Evolutionary conservation across 768 basidiomycete genomes (phyloP), one percentile per base, ranked within the genome.

Genomic region (Trichaptum fuscoviolaceum): DNA sequence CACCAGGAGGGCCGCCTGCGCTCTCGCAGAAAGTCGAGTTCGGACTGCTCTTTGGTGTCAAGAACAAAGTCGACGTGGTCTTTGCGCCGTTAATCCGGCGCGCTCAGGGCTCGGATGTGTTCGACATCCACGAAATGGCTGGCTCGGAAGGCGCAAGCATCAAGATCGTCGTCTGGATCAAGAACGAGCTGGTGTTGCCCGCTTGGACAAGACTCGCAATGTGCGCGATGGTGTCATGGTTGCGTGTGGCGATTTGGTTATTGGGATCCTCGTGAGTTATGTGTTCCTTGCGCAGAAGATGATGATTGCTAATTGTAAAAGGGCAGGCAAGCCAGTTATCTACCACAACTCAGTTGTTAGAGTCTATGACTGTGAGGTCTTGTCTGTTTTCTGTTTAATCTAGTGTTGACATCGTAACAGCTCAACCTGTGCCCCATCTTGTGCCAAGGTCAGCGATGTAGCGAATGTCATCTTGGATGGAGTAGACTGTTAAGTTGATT

Each of bases 271-370:
- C n/a, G 95, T 97, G 58, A 92, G 91, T 73, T 97, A 99, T 75
- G 97, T 99, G 59, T 99, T 99, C 85, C 83, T 99, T 73, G 97
- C 97, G 7, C 97, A 99, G 78, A 99, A 99, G 83, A 99, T 99
- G 96, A 99, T 99, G 96, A 99, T 99, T 72, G 88, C 96, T 67
- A 99, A 99, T 82, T 97, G 95, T 82, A 98, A 97, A 83, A 92
- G 96, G 74, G 89, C 86, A 65, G 97, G 97, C 72, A 99, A 99
- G 83, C 96, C 97, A 57, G 92, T 93, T 74, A 99, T 99, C 75
- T 96, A 96, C 68, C n/a, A 97, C 97, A 10, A 99, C 97, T 17
- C 96, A 99, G 79, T 99, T 99, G 96, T 89, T 99, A 71, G 96
- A 92, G 92, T 96, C 95, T 18, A 96, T 96, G 95, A 97, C 95